Percentiles rank a stretch among this genome's conserved stretches.
Conservation (phyloP, 1,284 basidiomycete genomes). For the Ustilago loliicola region DNA sequence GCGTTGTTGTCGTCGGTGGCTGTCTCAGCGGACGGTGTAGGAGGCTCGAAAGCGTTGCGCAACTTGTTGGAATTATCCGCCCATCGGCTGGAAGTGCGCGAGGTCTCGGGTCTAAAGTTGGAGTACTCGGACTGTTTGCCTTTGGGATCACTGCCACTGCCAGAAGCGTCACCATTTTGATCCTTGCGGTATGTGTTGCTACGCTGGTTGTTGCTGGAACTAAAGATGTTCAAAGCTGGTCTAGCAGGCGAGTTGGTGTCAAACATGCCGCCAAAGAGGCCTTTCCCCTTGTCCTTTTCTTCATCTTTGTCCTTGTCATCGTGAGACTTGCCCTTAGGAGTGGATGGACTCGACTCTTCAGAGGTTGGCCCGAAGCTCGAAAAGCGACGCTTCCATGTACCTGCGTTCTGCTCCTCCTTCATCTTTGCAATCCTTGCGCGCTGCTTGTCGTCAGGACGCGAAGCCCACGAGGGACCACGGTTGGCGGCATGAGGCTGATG, state of each 20-base stretch:
- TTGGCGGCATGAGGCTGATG: constrained; percentile 44
- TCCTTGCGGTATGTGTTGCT: constrained; percentile 17
- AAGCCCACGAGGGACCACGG: constrained; percentile 60
- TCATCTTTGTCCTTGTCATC: constrained; percentile 14
- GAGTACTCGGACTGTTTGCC: constrained; percentile 18
- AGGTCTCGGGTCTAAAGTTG: constrained; percentile 12
- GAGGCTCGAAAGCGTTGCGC: constrained; percentile 50
- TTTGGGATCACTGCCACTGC: constrained; percentile 11
- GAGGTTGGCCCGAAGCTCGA: constrained; percentile 32
- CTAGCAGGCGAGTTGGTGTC: constrained; percentile 22
- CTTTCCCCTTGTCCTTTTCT: constrained; percentile 14
- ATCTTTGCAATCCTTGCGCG: constrained; percentile 58
- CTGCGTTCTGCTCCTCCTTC: constrained; percentile 46
- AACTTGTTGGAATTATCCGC: constrained; percentile 48
- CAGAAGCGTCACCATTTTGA: constrained; percentile 23
- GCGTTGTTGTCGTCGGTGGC: not conserved
- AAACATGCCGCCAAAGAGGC: constrained; percentile 32
- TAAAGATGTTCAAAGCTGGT: constrained; percentile 36
- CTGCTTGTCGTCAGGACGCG: constrained; percentile 57
- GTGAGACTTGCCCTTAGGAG: constrained; percentile 21
- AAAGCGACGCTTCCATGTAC: constrained; percentile 42
- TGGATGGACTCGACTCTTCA: constrained; percentile 10
- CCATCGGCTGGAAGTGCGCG: constrained; percentile 33
- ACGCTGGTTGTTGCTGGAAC: constrained; percentile 23
- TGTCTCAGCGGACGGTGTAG: constrained; percentile 32